phyloP scores from a whole-genome alignment of 441 rosid species.

The Erysimum pusillum region DNA sequence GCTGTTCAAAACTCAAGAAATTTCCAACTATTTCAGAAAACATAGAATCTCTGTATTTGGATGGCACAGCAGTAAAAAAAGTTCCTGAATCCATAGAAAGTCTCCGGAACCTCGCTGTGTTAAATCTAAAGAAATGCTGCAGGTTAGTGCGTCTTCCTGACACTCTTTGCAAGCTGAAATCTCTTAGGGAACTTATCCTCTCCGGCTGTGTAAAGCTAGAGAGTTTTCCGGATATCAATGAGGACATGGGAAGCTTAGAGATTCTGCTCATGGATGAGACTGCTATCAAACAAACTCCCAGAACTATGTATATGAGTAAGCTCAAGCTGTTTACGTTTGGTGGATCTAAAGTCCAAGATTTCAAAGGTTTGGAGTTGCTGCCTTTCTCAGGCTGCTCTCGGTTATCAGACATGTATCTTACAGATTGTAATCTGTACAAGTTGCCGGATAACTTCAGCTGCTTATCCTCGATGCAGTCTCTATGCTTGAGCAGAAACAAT shows the following conservation, averaged over 20 bases:
- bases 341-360: constrained; percentile 41
- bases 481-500: constrained; percentile 40
- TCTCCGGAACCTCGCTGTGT: constrained; percentile 7
- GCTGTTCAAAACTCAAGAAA: constrained; percentile 42
- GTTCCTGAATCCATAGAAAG: constrained; percentile 39
- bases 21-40: constrained; percentile 43
- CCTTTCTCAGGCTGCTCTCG: constrained; percentile 36
- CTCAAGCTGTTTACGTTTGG: constrained; percentile 37
- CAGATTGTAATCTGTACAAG: constrained; percentile 27
- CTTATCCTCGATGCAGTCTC: constrained; percentile 28
- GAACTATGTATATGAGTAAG: constrained; percentile 21
- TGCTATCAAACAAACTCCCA: constrained; percentile 38
- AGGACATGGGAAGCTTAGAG: constrained; percentile 43
- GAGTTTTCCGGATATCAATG: constrained; percentile 34
- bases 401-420: constrained; percentile 37
- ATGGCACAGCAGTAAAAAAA: constrained; percentile 35
- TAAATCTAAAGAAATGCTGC: constrained; percentile 28
- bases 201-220: constrained; percentile 38
- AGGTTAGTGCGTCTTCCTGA: constrained; percentile 32
- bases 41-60: constrained; percentile 28
- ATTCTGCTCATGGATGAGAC: constrained; percentile 40
- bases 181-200: constrained; percentile 35
- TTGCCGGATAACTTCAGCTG: constrained; percentile 28
- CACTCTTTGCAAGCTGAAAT: constrained; percentile 39
- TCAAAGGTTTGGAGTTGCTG: constrained; percentile 25